Conservation (phyloP, 805 yeast species). For the Lipomyces starkeyi region DNA sequence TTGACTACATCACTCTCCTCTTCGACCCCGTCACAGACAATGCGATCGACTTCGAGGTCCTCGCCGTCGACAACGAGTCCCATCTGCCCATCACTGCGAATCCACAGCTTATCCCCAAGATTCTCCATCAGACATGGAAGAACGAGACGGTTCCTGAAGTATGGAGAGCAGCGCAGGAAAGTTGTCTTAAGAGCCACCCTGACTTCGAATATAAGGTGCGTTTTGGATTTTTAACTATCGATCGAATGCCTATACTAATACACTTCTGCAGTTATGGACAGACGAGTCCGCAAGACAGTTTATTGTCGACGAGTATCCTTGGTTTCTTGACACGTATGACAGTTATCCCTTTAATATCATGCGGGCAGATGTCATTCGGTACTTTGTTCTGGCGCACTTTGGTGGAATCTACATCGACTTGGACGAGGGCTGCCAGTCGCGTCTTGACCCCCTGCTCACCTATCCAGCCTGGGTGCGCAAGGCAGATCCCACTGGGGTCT, state of each 20-base stretch:
- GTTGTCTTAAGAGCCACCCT: conserved; percentile 78
- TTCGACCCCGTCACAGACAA: conserved; percentile 38
- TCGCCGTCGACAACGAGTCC: conserved; percentile 21
- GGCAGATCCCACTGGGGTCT: conserved; percentile 87
- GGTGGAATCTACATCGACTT: conserved; percentile 92
- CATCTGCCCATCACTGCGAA: conserved; percentile 12
- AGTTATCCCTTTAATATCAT: conserved; percentile 79
- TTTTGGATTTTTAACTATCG: not conserved
- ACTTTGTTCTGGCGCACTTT: conserved; percentile 78
- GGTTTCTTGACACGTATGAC: conserved; percentile 85
- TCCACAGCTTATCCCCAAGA: conserved; percentile 75
- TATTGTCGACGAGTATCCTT: conserved; percentile 77
- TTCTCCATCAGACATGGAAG: conserved; percentile 92
- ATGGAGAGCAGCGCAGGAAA: conserved; percentile 80
- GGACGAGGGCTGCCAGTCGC: conserved; percentile 84
- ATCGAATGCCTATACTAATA: conserved; percentile 37
- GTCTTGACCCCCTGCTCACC: conserved; percentile 77
- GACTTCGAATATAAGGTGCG: conserved; percentile 70
- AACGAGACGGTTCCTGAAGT: conserved; percentile 75
- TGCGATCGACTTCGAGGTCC: conserved; percentile 33
- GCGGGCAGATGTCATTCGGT: conserved; percentile 89
- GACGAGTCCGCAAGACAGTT: conserved; percentile 81
- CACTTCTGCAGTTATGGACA: conserved; percentile 69
- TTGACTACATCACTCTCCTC: conserved; percentile 36
- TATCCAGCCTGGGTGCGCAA: conserved; percentile 87